phyloP scores from a whole-genome alignment of 371 early-diverging fungal species.

The Encephalitozoon hellem region DNA sequence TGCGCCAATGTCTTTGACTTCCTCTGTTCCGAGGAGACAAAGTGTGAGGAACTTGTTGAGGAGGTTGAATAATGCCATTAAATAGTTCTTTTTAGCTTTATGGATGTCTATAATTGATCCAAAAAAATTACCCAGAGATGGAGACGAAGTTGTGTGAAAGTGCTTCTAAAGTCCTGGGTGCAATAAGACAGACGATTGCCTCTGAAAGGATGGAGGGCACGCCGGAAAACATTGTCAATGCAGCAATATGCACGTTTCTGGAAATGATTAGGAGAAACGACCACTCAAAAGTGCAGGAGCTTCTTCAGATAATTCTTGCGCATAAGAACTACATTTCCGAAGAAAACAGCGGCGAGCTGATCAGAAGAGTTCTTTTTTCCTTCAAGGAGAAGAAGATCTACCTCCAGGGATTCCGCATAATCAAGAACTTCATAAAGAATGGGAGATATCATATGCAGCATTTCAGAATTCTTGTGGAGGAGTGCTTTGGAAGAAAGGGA shows the following conservation, averaged over 20 bases:
- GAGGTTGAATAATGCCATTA: neutral
- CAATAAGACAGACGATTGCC: neutral
- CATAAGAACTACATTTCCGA: neutral
- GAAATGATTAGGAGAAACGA: neutral
- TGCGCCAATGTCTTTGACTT: slow-evolving; percentile 8
- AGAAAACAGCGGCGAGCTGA: neutral
- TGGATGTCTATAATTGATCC: neutral
- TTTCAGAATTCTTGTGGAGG: neutral
- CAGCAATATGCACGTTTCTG: neutral
- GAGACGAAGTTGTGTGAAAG: neutral
- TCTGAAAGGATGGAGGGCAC: neutral
- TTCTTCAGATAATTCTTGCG: neutral
- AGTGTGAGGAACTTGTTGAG: neutral
- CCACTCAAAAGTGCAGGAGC: neutral
- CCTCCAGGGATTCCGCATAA: neutral
- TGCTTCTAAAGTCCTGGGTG: neutral
- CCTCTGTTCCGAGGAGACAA: neutral
- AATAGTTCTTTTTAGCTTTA: neutral
- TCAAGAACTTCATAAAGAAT: neutral
- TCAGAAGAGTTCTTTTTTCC: neutral
- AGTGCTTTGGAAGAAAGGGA: neutral
- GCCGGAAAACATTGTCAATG: neutral
- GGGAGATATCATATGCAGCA: neutral
- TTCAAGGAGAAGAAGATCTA: neutral
- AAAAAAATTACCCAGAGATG: slow-evolving; percentile 2